Percentiles rank a stretch among this genome's conserved stretches.
Evolutionary conservation across 2,329 filamentous ascomycete species (phyloP).

Genomic region (Incumbomyces delicatus): DNA sequence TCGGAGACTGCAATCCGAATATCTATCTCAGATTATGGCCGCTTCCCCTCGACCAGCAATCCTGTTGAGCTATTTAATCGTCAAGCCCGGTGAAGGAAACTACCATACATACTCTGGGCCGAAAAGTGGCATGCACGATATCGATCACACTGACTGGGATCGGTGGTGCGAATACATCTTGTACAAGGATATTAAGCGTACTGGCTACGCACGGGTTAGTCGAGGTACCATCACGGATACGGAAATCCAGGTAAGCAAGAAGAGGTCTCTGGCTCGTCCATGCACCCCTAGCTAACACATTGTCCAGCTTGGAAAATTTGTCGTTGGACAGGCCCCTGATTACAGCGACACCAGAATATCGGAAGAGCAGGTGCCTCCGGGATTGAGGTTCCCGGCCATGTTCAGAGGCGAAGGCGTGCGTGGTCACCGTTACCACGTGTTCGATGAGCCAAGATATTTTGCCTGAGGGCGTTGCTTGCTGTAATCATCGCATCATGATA

Average conservation of each 20-base stretch:
- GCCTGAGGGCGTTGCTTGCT: not conserved
- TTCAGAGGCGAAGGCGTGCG: slow-evolving; percentile 80
- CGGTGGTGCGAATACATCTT: slow-evolving; percentile 98
- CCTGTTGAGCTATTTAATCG: slow-evolving; percentile 84
- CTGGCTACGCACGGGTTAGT: slow-evolving; percentile 82
- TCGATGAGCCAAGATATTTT: slow-evolving; percentile 75
- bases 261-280: not conserved
- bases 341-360: slow-evolving; percentile 55
- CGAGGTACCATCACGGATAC: slow-evolving; percentile 92
- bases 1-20: slow-evolving; percentile 73
- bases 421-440: slow-evolving; percentile 89
- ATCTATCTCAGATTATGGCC: slow-evolving; percentile 81
- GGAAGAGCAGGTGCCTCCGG: slow-evolving; percentile 66
- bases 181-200: slow-evolving; percentile 76
- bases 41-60: slow-evolving; percentile 69
- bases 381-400: slow-evolving; percentile 70
- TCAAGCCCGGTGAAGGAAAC: slow-evolving; percentile 80
- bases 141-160: slow-evolving; percentile 88
- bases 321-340: slow-evolving; percentile 61
- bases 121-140: slow-evolving; percentile 84
- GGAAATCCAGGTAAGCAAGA: slow-evolving; percentile 64
- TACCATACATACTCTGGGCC: slow-evolving; percentile 93
- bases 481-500: too few species aligned
- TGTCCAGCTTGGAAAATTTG: slow-evolving; percentile 73
- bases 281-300: slow-evolving; percentile 12